Conservation (phyloP, 768 basidiomycete genomes). For the Crepidotus variabilis region DNA sequence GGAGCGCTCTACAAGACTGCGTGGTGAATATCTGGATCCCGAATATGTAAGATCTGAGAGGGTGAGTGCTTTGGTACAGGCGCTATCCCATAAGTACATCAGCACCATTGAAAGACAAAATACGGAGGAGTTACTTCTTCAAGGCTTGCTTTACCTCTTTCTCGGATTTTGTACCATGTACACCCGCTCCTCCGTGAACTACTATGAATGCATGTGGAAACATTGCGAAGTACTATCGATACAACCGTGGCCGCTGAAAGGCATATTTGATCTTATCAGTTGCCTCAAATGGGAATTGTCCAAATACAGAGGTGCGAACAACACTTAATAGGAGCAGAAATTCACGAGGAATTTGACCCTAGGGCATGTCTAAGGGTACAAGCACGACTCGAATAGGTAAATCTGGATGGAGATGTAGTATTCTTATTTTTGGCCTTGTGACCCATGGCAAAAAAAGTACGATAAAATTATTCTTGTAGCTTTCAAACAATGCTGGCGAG, state of each 20-base stretch:
- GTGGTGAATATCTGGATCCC: constrained; percentile 17
- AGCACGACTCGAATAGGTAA: not conserved
- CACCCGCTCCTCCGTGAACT: constrained; percentile 78
- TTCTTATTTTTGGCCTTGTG: no score
- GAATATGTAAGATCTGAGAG: not conserved
- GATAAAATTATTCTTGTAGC: not conserved
- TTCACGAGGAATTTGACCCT: no score
- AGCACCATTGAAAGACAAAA: not conserved
- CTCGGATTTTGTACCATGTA: constrained; percentile 47
- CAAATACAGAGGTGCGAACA: no score
- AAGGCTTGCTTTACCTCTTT: constrained; percentile 52
- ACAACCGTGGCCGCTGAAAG: not conserved
- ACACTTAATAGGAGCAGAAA: no score
- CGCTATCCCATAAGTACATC: constrained; percentile 31
- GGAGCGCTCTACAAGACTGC: constrained; percentile 49
- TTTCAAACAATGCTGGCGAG: constrained; percentile 50
- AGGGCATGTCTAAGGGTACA: no score
- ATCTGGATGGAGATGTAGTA: no score
- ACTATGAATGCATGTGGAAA: constrained; percentile 38
- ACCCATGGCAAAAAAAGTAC: no score
- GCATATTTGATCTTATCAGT: not conserved
- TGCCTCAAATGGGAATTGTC: not conserved
- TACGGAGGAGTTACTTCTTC: constrained; percentile 39
- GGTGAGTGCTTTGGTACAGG: constrained; percentile 40
- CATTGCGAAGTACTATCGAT: constrained; percentile 6